phyloP scores from a whole-genome alignment of 169 alveolate genomes.

The Plasmodium knowlesi region DNA sequence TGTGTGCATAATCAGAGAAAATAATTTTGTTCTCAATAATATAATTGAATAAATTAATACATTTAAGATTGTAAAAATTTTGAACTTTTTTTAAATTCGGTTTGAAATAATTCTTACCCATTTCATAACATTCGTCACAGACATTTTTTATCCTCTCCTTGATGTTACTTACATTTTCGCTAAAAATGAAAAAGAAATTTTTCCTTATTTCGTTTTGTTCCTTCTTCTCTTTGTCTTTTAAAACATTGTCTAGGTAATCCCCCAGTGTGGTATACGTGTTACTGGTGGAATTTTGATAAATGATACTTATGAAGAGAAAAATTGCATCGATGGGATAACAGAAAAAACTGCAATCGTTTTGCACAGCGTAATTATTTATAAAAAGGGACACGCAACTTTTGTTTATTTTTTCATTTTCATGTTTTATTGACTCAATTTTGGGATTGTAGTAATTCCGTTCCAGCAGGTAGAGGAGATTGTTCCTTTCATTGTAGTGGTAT shows the following conservation, averaged over 20 bases:
- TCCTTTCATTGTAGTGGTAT: constrained; percentile 36
- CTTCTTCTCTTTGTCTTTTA: neutral
- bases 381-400: constrained; percentile 62
- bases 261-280: constrained; percentile 50
- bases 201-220: constrained; percentile 13
- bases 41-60: constrained; percentile 58
- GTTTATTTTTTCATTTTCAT: constrained; percentile 67
- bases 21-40: constrained; percentile 49
- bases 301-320: constrained; percentile 37
- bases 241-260: constrained; percentile 31
- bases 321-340: constrained; percentile 70
- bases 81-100: constrained; percentile 43
- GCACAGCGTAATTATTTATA: constrained; percentile 58
- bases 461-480: constrained; percentile 34
- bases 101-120: constrained; percentile 14
- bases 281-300: constrained; percentile 32
- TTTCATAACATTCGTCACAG: constrained; percentile 53
- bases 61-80: constrained; percentile 63
- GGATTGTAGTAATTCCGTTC: constrained; percentile 69
- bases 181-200: constrained; percentile 38
- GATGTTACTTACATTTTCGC: constrained; percentile 33
- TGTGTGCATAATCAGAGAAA: constrained; percentile 50
- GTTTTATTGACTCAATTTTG: constrained; percentile 24
- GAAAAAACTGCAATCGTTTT: constrained; percentile 42
- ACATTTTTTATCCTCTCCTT: constrained; percentile 48